These are phyloP conservation scores for Sporisorium iseilematis-ciliati DNA, from an alignment of 1,284 basidiomycete genomes.

Conservation along the genomic window DNA sequence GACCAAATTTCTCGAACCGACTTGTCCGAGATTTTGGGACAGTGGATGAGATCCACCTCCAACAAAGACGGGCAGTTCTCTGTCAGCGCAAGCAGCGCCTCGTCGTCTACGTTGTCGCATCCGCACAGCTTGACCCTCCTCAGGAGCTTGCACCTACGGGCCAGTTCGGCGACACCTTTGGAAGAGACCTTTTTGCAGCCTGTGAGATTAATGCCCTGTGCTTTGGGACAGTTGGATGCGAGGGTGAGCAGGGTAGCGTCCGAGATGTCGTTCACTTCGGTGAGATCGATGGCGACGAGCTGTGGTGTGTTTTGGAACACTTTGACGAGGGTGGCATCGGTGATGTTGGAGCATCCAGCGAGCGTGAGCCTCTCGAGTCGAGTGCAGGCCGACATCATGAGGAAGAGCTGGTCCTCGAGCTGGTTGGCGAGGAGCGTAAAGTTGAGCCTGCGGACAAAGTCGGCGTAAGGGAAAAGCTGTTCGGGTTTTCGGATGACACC, in stretches of 20 bases:
- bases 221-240: slow-evolving; percentile 75
- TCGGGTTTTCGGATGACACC: slow-evolving; percentile 62
- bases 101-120: slow-evolving; percentile 59
- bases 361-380: slow-evolving; percentile 92
- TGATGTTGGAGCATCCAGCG: slow-evolving; percentile 82
- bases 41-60: slow-evolving; percentile 91
- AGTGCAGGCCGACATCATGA: slow-evolving; percentile 80
- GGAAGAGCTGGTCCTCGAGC: slow-evolving; percentile 83
- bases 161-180: slow-evolving; percentile 81
- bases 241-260: slow-evolving; percentile 59
- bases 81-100: slow-evolving; percentile 56
- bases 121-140: slow-evolving; percentile 73
- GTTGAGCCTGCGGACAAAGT: slow-evolving; percentile 90
- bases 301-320: slow-evolving; percentile 81
- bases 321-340: slow-evolving; percentile 77
- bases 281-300: slow-evolving; percentile 90
- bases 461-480: slow-evolving; percentile 86
- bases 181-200: slow-evolving; percentile 87
- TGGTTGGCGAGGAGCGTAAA: slow-evolving; percentile 81
- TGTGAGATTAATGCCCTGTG: slow-evolving; percentile 93
- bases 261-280: slow-evolving; percentile 70
- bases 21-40: slow-evolving; percentile 81
- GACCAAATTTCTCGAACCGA: slow-evolving; percentile 87
- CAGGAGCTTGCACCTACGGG: slow-evolving; percentile 81
- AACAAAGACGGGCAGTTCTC: slow-evolving; percentile 83